Conservation (phyloP, 1,284 basidiomycete genomes). For the Papiliotrema fonsecae region DNA sequence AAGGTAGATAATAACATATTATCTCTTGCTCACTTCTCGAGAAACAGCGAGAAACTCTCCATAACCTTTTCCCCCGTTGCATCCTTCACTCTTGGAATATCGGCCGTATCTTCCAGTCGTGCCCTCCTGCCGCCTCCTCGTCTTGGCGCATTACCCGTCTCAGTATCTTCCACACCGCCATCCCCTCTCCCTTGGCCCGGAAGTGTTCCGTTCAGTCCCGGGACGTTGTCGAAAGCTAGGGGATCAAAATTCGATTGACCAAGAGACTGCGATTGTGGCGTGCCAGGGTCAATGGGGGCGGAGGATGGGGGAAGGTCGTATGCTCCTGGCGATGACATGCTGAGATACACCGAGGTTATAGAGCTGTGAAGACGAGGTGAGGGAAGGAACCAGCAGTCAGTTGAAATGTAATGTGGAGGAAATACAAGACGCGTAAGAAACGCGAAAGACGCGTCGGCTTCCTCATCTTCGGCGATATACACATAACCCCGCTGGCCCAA, state of each 20-base stretch:
- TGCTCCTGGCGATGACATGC: conserved; percentile 36
- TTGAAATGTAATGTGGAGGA: not conserved
- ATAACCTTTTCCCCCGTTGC: conserved; percentile 87
- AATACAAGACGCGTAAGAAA: not conserved
- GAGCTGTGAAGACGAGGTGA: too few relatives aligned
- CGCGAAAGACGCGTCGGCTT: not conserved
- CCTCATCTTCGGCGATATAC: not conserved
- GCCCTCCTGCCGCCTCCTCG: conserved; percentile 12
- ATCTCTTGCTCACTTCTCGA: conserved; percentile 80
- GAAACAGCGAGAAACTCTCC: conserved; percentile 82
- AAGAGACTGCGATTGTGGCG: conserved; percentile 29
- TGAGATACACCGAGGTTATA: too few relatives aligned
- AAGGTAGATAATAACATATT: too few relatives aligned
- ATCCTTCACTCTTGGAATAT: conserved; percentile 82
- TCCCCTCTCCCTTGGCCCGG: conserved; percentile 8
- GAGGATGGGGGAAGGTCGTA: conserved; percentile 31
- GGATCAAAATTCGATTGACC: conserved; percentile 34
- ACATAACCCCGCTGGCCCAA: not conserved
- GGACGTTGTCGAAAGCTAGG: conserved; percentile 37
- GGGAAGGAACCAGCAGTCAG: too few relatives aligned
- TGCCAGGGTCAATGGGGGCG: conserved; percentile 15
- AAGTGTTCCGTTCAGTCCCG: conserved; percentile 34
- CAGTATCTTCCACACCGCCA: conserved; percentile 4
- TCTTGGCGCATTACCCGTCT: conserved; percentile 7
- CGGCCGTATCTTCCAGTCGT: conserved; percentile 48